Conservation (phyloP, 139 green algal genomes). For the Chlorella sp. region DNA sequence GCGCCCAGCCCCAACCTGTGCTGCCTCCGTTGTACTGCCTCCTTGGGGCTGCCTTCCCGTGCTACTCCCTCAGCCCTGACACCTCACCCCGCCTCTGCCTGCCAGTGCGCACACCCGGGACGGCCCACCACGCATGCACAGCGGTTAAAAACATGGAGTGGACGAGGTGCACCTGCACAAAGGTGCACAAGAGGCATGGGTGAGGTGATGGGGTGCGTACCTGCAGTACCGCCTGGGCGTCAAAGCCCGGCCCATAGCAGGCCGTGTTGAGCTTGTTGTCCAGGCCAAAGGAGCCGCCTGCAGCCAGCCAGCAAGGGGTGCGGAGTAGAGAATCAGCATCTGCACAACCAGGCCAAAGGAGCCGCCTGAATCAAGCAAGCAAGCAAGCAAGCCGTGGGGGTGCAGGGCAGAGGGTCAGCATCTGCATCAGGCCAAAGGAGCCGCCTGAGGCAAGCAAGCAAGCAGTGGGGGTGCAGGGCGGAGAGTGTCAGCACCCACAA, state of each 20-base stretch:
- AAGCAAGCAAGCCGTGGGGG: neutral
- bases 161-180: too few relatives aligned
- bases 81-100: neutral
- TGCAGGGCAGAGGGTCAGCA: too few relatives aligned
- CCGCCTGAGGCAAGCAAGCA: too few relatives aligned
- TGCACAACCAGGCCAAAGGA: neutral
- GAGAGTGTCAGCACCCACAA: too few relatives aligned
- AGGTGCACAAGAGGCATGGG: neutral
- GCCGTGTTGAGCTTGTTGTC: slow-evolving; percentile 10
- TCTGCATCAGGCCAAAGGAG: too few relatives aligned
- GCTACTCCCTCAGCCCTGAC: too few relatives aligned
- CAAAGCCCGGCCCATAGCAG: neutral
- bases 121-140: too few relatives aligned
- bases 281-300: slow-evolving; percentile 20
- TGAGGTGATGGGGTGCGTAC: neutral
- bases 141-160: too few relatives aligned
- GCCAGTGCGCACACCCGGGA: neutral
- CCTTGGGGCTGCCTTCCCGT: neutral
- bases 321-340: neutral
- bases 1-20: too few relatives aligned
- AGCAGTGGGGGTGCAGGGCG: too few relatives aligned
- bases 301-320: neutral
- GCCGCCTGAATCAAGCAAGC: neutral
- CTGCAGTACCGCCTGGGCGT: slow-evolving; percentile 4
- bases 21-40: neutral